Base-by-base conservation (phyloP, 805 yeast species). In the Teunomyces pallodes region DNA sequence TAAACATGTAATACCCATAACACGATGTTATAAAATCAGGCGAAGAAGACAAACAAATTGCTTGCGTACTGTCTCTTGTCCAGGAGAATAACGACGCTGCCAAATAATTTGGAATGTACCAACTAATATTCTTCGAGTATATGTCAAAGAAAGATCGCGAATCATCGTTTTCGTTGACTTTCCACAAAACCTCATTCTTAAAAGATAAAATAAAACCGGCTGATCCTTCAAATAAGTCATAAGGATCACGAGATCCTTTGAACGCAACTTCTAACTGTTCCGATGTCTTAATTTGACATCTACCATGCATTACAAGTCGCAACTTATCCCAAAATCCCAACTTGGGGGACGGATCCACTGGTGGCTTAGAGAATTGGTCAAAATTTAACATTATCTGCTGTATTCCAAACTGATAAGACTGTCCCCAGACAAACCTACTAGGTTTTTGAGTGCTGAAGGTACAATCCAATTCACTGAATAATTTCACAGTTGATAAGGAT, bases 251-350 rank as follows among this genome's bases (percentile, higher is more conserved):
- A 0, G 92, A 81, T 1, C 96, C 94, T 59, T 88, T 87, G 57
- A 86, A 70, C 2, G 81, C 75, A 5, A 86, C 76, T 48, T 81
- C 79, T 39, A 87, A 71, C 14, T 74, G 72, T 9, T 82, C 59
- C 1, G 77, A 69, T 17, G 79, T 64, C 12, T 67, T 60, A 47
- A 90, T 73, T 2, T 64, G 65, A 46, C 84, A 66, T 14, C 80
- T 77, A 0, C 96, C 96, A 68, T 91, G 97, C 56, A 90, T 69
- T 12, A 86, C 74, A 27, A 83, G 75, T 43, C 96, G 70, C 26
- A 90, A 66, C 62, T 90, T 92, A 65, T 91, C 98, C 98, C 98
- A 91, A 55, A 90, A 84, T 0, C 98, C 98, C 10, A 90, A 68
- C 55, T 86, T 86, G 3, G 81, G 78, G 1, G 96, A 88, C 0